Conservation (phyloP, 169 alveolate species). For the Plasmodium malariae region DNA sequence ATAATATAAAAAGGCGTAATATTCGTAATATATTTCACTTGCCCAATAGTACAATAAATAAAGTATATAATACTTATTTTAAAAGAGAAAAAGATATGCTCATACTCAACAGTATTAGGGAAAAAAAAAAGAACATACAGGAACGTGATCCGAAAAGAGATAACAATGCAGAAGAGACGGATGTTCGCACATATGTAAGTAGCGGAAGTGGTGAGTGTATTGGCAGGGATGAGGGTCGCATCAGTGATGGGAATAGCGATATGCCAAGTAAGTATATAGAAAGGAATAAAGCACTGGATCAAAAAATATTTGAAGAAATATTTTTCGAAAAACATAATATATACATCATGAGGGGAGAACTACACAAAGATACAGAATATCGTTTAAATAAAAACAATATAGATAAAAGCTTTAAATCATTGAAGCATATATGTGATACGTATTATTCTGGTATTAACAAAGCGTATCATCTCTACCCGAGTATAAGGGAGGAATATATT, state of each 20-base stretch:
- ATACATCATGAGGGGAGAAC: slow-evolving; percentile 68
- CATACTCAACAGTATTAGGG: not conserved
- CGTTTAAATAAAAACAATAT: slow-evolving; percentile 66
- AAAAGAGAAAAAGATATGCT: slow-evolving; percentile 32
- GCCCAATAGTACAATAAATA: slow-evolving; percentile 51
- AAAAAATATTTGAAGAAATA: slow-evolving; percentile 42
- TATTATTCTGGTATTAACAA: slow-evolving; percentile 73
- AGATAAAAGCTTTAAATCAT: slow-evolving; percentile 44
- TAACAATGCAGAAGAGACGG: not conserved
- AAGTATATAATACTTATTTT: slow-evolving; percentile 46
- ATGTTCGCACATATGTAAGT: not conserved
- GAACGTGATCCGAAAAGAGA: not conserved
- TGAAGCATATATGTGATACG: slow-evolving; percentile 63
- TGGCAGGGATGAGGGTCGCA: too few species aligned
- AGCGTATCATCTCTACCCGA: slow-evolving; percentile 41
- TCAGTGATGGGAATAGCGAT: too few species aligned
- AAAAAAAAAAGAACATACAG: not conserved
- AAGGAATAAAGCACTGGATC: not conserved
- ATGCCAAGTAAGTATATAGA: not conserved
- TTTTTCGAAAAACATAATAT: slow-evolving; percentile 58
- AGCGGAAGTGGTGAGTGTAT: too few species aligned
- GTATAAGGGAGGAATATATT: slow-evolving; percentile 70
- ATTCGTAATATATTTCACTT: slow-evolving; percentile 64
- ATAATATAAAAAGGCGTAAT: slow-evolving; percentile 29
- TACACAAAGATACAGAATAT: slow-evolving; percentile 75